Evolutionary conservation across 345 rosid species (phyloP).

Genomic region (Reutealis trisperma): DNA sequence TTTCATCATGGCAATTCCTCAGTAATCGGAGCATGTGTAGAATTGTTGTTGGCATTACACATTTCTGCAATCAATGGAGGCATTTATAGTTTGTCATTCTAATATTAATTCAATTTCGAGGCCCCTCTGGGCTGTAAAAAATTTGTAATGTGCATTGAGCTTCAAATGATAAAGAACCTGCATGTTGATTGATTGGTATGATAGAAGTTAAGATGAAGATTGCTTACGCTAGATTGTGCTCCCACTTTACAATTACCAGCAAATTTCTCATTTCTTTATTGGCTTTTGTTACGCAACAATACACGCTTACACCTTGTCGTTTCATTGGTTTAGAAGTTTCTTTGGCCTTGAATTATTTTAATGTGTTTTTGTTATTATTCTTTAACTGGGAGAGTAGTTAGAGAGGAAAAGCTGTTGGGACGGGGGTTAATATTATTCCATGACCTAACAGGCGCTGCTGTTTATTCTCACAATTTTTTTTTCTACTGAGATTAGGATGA

Average conservation of each 20-base stretch:
- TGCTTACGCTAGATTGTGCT: not conserved
- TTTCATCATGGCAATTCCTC: not conserved
- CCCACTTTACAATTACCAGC: not conserved
- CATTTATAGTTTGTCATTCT: slow-evolving; percentile 13
- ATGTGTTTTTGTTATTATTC: too few relatives aligned
- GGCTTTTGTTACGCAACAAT: not conserved
- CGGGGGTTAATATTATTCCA: not conserved
- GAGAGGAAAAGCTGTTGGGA: not conserved
- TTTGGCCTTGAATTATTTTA: too few relatives aligned
- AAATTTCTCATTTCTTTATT: not conserved
- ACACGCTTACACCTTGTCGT: not conserved
- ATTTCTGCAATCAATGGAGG: slow-evolving; percentile 1
- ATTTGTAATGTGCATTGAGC: slow-evolving; percentile 21
- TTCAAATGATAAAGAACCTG: slow-evolving; percentile 5
- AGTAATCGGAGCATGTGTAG: slow-evolving; percentile 8
- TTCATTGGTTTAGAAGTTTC: not conserved
- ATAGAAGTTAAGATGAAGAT: slow-evolving; percentile 12
- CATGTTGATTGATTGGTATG: not conserved
- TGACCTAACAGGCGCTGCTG: not conserved
- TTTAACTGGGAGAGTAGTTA: not conserved
- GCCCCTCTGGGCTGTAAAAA: slow-evolving; percentile 10
- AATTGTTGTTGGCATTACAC: not conserved
- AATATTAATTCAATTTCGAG: slow-evolving; percentile 16
- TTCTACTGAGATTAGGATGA: not conserved
- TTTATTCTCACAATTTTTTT: not conserved